phyloP scores from a whole-genome alignment of 2,329 filamentous ascomycete species.

The Raffaelea arxii region DNA sequence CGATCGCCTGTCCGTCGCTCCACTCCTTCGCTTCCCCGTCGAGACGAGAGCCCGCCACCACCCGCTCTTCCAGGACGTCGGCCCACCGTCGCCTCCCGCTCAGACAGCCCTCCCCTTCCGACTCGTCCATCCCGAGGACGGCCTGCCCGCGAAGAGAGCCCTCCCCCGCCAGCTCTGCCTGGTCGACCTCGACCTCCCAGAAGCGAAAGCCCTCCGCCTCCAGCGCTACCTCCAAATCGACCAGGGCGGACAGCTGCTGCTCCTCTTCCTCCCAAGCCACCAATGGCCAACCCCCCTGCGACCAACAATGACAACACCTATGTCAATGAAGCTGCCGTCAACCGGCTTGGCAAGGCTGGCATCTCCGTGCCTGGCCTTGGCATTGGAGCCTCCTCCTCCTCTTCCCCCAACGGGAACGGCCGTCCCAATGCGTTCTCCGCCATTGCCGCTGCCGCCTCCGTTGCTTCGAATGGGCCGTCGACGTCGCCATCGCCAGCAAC shows the following conservation, averaged over 20 bases:
- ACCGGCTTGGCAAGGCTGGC: conserved; percentile 61
- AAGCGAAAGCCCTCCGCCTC: background rate
- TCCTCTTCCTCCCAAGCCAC: conserved; percentile 1
- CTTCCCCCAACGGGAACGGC: background rate
- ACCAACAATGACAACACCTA: conserved; percentile 14
- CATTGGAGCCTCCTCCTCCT: conserved; percentile 41
- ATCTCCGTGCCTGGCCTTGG: conserved; percentile 70
- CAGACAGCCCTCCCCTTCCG: too few species aligned
- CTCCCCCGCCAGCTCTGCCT: background rate
- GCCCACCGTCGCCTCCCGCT: conserved; percentile 15
- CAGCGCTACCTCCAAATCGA: too few species aligned
- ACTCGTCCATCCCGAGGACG: conserved; percentile 5
- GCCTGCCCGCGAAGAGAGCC: conserved; percentile 6
- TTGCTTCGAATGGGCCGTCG: conserved; percentile 1
- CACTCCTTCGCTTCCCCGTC: conserved; percentile 37
- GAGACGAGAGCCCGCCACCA: conserved; percentile 28
- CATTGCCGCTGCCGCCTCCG: conserved; percentile 5
- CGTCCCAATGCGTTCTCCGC: background rate
- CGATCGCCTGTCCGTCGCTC: too few species aligned
- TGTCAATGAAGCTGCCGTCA: conserved; percentile 48
- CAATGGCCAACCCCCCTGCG: background rate
- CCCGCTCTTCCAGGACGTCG: conserved; percentile 32
- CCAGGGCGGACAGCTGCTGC: too few species aligned
- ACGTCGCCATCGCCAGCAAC: conserved; percentile 1
- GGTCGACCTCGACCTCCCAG: background rate